phyloP scores from a whole-genome alignment of 169 alveolate genomes.

The Perkinsus olseni region DNA sequence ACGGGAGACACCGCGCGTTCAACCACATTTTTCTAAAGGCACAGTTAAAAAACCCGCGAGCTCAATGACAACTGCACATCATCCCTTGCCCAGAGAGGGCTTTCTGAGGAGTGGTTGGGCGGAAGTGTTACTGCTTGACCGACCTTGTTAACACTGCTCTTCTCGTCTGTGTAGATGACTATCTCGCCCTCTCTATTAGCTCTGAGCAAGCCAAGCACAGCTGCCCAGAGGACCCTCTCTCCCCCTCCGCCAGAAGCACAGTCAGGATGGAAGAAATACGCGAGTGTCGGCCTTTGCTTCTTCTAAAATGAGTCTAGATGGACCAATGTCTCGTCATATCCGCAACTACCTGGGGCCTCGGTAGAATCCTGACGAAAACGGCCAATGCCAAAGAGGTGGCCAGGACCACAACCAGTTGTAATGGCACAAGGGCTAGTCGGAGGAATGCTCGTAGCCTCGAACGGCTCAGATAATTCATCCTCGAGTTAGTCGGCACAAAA shows the following conservation, averaged over 20 bases:
- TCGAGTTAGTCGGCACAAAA: too few relatives aligned
- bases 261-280: conserved; percentile 30
- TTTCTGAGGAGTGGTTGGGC: neutral
- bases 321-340: neutral
- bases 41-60: too few relatives aligned
- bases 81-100: too few relatives aligned
- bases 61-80: too few relatives aligned
- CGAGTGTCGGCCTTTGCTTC: neutral
- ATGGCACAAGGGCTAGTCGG: neutral
- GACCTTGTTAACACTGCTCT: neutral
- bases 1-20: too few relatives aligned
- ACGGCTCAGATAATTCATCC: too few relatives aligned
- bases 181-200: neutral
- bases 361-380: neutral
- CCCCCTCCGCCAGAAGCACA: conserved; percentile 35
- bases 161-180: neutral
- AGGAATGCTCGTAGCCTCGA: neutral
- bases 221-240: conserved; percentile 33
- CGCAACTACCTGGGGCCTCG: neutral
- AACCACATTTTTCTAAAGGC: too few relatives aligned
- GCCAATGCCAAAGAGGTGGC: neutral
- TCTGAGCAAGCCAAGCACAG: conserved; percentile 9
- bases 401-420: neutral
- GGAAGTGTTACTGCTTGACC: neutral
- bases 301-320: neutral